A percentile compares a stretch with the other conserved stretches of the same genome.
These are phyloP conservation scores for Theileria orientalis DNA, from an alignment of 169 alveolate species.

Conservation along the genomic window DNA sequence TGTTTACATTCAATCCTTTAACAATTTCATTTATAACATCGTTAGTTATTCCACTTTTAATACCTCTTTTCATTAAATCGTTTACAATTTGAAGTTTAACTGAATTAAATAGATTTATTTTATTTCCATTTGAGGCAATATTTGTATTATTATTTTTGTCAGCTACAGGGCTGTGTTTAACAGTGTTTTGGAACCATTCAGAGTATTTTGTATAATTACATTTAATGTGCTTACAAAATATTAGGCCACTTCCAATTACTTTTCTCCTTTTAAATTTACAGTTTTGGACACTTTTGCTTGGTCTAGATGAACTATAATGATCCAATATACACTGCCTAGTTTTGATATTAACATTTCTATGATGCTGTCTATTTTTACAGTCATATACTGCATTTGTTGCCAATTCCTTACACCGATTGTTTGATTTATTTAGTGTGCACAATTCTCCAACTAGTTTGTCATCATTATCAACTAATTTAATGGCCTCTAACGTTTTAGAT, in stretches of 20 bases:
- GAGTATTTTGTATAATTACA: background rate
- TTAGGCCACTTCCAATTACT: constrained; percentile 44
- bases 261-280: background rate
- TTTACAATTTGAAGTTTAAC: background rate
- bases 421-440: background rate
- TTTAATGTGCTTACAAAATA: constrained; percentile 40
- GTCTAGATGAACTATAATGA: background rate
- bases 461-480: too few species aligned
- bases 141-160: background rate
- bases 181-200: background rate
- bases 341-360: background rate
- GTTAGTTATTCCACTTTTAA: background rate
- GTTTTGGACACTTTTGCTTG: background rate
- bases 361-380: constrained; percentile 10
- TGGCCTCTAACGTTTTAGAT: background rate
- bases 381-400: background rate
- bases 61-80: background rate
- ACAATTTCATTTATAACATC: background rate
- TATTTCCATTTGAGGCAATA: background rate
- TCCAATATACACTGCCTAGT: constrained; percentile 19
- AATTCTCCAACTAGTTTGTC: background rate
- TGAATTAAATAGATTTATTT: background rate
- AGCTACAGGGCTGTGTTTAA: background rate
- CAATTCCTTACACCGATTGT: background rate
- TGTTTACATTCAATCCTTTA: background rate